Base-by-base conservation (phyloP, 495 filamentous ascomycete species). In the Tuber indicum region DNA sequence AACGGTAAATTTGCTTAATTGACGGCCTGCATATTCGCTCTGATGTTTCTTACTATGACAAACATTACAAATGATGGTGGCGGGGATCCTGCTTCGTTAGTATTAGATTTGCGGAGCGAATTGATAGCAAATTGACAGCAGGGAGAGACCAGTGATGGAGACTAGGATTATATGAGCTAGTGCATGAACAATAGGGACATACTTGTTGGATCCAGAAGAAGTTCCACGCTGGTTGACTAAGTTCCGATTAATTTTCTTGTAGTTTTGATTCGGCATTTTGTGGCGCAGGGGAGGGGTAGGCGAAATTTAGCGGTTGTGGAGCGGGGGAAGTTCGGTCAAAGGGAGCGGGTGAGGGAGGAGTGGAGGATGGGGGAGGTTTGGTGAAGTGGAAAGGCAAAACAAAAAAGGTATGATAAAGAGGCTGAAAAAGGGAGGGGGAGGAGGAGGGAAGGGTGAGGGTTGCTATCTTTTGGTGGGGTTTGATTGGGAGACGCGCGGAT, bases 1-100 rank as follows among this genome's bases (percentile, higher is more conserved):
- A 1, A 58, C n/a, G n/a, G 1, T 80, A 41, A 76, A 82, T 52
- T 78, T 82, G 58, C 47, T 62, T 21, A 80, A 73, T 62, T 82
- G 81, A 41, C 80, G 80, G 16, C 82, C 82, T 47, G 81, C 81
- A 45, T 76, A 82, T 42, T 82, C 73, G 12, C 70, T 78, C 45
- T 66, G 76, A 17, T 73, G 32, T 46, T 82, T 82, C 44, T 32
- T 19, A 39, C 73, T 74, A 17, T 76, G 74, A 42, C 81, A 82
- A 66, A 80, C 52, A 52, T 77, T 72, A 70, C 81, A 82, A 12
- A 23, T 71, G 46, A 82, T 74, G 45, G 0, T 45, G 26, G 58
- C 44, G 5, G 81, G 81, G 8, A 72, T 36, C 21, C 77, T 77
- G 8, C 77, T 39, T 74, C 26, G 17, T 32, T 21, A 66, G 23